Evolutionary conservation across 1,284 basidiomycete genomes (phyloP), one percentile per base, ranked within the genome.

Genomic region (Ustilago lituana): DNA sequence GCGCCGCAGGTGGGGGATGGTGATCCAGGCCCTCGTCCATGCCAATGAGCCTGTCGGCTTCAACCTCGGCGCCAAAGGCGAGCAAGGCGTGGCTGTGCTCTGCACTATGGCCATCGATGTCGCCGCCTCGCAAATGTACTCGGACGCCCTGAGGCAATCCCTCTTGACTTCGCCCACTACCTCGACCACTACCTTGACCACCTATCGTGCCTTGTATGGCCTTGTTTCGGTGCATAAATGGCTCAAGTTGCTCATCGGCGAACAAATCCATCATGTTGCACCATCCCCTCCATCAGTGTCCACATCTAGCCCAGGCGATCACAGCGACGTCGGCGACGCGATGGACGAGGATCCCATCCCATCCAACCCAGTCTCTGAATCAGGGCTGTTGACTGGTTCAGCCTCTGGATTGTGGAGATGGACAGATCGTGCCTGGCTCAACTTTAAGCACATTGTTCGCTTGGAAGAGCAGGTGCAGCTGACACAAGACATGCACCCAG

Each of bases 381-480:
- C 6, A n/a, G 33, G 19, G 19, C 37, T n/a, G 33, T 20, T 24
- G 1, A 39, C 17, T 23, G 26, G 14, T 24, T n/a, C 22, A 9
- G 19, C 39, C 24, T 20, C 15, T 41, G 39, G 22, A 38, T 8
- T 38, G 37, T 38, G 17, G 37, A n/a, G 37, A 7, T 43, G 41
- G 41, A 11, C 15, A n/a, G 26, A 43, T 29, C 41, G 41, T 5
- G 41, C 41, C 24, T 45, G 31, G 29, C 29, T 45, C 43, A 45
- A 45, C 43, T 47, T 47, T n/a, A 36, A 47, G 29, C 19, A n/a
- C n/a, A n/a, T n/a, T n/a, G n/a, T n/a, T n/a, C n/a, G n/a, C n/a
- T n/a, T n/a, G n/a, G n/a, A n/a, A n/a, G n/a, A n/a, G n/a, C n/a
- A n/a, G n/a, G n/a, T n/a, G n/a, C n/a, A n/a, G n/a, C n/a, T n/a